These are phyloP conservation scores for Nicotiana rustica DNA, from an alignment of 305 asterid genomes.

Conservation along the genomic window DNA sequence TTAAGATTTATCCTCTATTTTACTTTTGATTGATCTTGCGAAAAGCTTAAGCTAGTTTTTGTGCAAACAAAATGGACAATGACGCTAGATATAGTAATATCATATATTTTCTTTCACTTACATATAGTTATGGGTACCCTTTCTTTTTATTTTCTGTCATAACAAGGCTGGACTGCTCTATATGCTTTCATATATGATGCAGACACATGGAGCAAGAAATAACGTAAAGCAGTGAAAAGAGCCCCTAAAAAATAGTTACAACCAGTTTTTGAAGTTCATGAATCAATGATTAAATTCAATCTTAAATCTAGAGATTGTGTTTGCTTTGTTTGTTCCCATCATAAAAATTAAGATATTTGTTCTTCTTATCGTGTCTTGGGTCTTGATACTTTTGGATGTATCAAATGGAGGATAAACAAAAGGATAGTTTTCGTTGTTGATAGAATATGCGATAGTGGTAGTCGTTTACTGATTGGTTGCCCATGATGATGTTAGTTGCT, in stretches of 20 bases:
- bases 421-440: conserved; percentile 77
- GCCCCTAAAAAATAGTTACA: conserved; percentile 65
- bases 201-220: conserved; percentile 90
- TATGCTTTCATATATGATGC: conserved; percentile 93
- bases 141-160: conserved; percentile 37
- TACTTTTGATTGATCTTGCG: no score
- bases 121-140: no score
- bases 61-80: conserved; percentile 66
- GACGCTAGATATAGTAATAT: conserved; percentile 48
- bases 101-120: no score
- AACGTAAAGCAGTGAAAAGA: conserved; percentile 81
- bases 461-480: conserved; percentile 85
- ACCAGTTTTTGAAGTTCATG: conserved; percentile 80
- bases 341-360: conserved; percentile 15
- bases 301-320: conserved; percentile 12
- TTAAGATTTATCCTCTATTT: no score
- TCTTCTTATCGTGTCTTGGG: conserved; percentile 60
- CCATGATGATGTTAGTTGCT: conserved; percentile 76
- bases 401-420: conserved; percentile 94
- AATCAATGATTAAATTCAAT: conserved; percentile 28
- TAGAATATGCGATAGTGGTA: conserved; percentile 93
- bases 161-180: conserved; percentile 85
- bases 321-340: conserved; percentile 27
- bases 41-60: no score
- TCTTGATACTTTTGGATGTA: conserved; percentile 91